Base-by-base conservation (phyloP, 192 early-diverging fungal species). In the Coemansia interrupta region DNA sequence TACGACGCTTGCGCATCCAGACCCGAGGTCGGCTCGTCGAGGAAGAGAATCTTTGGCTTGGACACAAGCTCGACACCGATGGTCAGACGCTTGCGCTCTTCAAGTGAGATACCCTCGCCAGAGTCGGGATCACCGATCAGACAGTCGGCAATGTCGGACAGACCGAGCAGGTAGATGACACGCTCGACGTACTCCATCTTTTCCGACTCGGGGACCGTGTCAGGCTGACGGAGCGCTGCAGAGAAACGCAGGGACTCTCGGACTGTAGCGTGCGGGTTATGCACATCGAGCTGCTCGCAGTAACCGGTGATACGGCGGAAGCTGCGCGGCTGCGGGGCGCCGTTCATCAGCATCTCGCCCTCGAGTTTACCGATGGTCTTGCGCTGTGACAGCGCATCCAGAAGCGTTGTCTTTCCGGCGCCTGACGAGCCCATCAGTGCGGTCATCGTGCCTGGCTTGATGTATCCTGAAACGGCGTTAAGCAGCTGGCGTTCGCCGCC, bases 1-100 rank as follows among this genome's bases (percentile, higher is more conserved):
- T 85, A 86, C 0, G 89, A 86, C 17, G 88, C 79, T 64, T 93
- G 90, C 3, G 86, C 84, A 72, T 89, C 87, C 13, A 89, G 77
- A 42, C 94, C 94, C 19, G 88, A 90, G 5, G 91, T 94, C 45
- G 94, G 94, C 64, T 90, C 94, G 74, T 94, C 92, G 56, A 94
- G 80, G 79, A 96, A 91, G 29, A 96, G 82, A 39, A 89, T 68
- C 63, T 87, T 84, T 15, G 89, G 87, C 77, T 87, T 80, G 17
- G 90, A 82, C 13, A 93, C 85, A 28, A 96, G 81, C 69, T 96
- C 91, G 39, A 89, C 80, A 44, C 85, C 94, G 55, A 96, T 91
- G 9, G 88, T 90, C 23, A 96, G 79, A 38, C 92, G 86, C 66
- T 92, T 89, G 72, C 89, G 90, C 71, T 96, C 91, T 54, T 91